These are phyloP conservation scores for Aspergillus biplanus DNA, from an alignment of 495 filamentous ascomycete species.

Conservation along the genomic window DNA sequence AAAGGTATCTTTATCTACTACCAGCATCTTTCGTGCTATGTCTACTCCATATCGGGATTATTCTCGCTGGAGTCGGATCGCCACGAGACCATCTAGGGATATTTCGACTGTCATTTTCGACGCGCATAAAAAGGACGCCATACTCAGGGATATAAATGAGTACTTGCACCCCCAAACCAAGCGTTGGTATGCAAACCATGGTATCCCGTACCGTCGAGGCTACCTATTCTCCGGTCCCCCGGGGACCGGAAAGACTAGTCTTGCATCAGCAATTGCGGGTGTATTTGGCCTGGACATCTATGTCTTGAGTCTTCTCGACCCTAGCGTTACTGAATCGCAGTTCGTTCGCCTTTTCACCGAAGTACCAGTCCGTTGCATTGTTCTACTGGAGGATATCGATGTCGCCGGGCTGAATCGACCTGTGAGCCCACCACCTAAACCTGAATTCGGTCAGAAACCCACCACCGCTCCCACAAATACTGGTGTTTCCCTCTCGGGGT, in stretches of 20 bases:
- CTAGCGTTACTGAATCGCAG: conserved; percentile 53
- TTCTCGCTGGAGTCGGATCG: conserved; percentile 27
- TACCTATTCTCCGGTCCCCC: conserved; percentile 71
- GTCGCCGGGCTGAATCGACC: conserved; percentile 32
- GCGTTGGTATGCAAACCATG: conserved; percentile 56
- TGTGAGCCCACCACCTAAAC: neutral
- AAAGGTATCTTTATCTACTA: neutral
- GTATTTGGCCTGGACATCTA: conserved; percentile 67
- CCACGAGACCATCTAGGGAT: conserved; percentile 61
- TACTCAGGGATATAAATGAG: conserved; percentile 53
- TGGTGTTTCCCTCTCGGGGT: conserved; percentile 64
- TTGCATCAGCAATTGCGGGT: conserved; percentile 66
- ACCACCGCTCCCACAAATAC: conserved; percentile 16
- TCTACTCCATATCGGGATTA: neutral
- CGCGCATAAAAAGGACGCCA: conserved; percentile 61
- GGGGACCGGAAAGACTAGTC: conserved; percentile 69
- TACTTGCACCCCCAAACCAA: conserved; percentile 30
- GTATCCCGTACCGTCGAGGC: conserved; percentile 68
- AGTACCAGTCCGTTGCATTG: conserved; percentile 64
- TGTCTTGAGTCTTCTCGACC: conserved; percentile 60
- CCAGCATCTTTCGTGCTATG: neutral
- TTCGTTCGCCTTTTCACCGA: conserved; percentile 53
- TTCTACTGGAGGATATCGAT: conserved; percentile 72
- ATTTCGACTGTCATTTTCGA: conserved; percentile 80
- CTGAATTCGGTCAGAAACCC: conserved; percentile 4